Conservation (phyloP, 129 eudicot genomes). For the Arctium lappa region DNA sequence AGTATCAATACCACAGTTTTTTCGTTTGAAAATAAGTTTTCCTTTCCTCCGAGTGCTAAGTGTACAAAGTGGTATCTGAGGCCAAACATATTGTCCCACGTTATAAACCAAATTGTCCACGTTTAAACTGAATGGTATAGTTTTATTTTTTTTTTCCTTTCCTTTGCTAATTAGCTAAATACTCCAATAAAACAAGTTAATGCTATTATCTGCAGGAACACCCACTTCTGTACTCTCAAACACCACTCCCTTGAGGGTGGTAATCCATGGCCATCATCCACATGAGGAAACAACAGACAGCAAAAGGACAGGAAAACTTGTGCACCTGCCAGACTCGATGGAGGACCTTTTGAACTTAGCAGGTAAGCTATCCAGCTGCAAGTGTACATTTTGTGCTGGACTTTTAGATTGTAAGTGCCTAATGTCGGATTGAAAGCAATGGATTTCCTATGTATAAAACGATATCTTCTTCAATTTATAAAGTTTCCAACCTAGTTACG, state of each 20-base stretch:
- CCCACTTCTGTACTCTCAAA: slow-evolving; percentile 22
- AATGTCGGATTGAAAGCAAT: background rate
- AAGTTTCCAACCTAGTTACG: slow-evolving; percentile 9
- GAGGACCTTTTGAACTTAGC: slow-evolving; percentile 59
- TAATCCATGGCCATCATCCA: slow-evolving; percentile 77
- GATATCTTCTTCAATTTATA: background rate
- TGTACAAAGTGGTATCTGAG: background rate
- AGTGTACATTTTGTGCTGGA: slow-evolving; percentile 2
- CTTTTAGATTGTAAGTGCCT: background rate
- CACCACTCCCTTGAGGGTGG: slow-evolving; percentile 46
- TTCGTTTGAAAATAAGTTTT: background rate
- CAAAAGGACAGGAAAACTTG: slow-evolving; percentile 56
- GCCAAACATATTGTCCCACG: background rate
- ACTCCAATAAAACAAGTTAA: background rate
- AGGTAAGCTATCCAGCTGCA: slow-evolving; percentile 46
- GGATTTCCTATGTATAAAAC: background rate
- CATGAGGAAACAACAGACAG: slow-evolving; percentile 32
- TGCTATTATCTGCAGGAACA: slow-evolving; percentile 43
- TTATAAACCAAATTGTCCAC: slow-evolving; percentile 9
- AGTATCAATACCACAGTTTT: slow-evolving; percentile 3
- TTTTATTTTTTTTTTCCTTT: background rate
- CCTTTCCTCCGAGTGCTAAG: background rate
- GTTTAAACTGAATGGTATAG: background rate
- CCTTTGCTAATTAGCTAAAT: background rate
- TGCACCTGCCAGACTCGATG: slow-evolving; percentile 66